phyloP scores from a whole-genome alignment of 352 stramenopile species.

The Globisporangium mamillatum region DNA sequence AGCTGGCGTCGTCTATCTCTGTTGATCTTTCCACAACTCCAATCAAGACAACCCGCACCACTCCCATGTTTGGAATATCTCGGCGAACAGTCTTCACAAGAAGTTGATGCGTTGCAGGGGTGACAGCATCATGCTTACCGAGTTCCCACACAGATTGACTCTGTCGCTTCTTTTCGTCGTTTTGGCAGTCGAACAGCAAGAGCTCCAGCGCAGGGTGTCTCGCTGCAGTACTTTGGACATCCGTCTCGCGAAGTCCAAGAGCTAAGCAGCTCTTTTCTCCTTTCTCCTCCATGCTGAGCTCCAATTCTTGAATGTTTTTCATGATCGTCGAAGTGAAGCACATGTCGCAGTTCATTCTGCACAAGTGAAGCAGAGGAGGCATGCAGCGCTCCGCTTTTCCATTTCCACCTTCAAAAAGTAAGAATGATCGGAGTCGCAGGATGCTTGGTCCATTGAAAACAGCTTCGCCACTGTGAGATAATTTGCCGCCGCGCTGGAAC shows the following conservation, averaged over 20 bases:
- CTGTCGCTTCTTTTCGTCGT: background rate
- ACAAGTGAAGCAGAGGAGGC: constrained; percentile 3
- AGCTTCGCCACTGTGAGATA: background rate
- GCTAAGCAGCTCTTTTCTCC: background rate
- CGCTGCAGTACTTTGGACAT: background rate
- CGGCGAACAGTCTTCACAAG: background rate
- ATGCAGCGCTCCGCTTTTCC: background rate
- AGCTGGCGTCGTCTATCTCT: background rate
- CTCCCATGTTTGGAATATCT: background rate
- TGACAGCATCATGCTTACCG: too few relatives aligned
- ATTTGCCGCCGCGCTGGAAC: background rate
- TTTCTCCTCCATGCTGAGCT: background rate
- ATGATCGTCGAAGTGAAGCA: background rate
- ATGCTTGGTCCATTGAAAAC: background rate
- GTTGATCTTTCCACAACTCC: background rate
- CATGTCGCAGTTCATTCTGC: background rate
- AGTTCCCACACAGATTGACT: background rate
- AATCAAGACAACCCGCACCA: background rate
- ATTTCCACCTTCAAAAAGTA: background rate
- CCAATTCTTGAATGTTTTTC: background rate
- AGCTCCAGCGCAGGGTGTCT: constrained; percentile 10
- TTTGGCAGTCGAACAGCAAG: background rate
- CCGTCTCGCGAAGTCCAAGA: background rate
- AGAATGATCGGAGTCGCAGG: constrained; percentile 1
- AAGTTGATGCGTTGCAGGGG: background rate